Evolutionary conservation across 768 basidiomycete genomes (phyloP), one percentile per base, ranked within the genome.

Genomic region (Trichaptum fuscoviolaceum): DNA sequence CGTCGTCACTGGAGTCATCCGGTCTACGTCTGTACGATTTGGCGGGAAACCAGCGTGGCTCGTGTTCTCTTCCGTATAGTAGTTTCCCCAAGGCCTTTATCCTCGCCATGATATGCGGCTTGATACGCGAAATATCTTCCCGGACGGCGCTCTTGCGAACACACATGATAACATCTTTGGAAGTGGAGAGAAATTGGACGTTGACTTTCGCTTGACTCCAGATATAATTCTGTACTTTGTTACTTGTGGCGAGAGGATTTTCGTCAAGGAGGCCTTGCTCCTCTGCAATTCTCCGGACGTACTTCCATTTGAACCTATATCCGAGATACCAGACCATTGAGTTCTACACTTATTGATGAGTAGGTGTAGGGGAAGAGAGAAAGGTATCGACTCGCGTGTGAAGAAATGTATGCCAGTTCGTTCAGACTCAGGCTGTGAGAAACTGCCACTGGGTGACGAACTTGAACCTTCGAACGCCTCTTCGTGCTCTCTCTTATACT

Each of bases 131-230:
- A 12, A 52, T 2, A 52, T 52, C 42, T 4, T 12, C 42, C 87
- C 91, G 0, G 69, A 71, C 24, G 87, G 83, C 3, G 73, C 78
- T 0, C 74, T 83, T 25, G 79, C 87, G 64, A 86, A 83, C 70
- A 86, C 82, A 52, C 2, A 52, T 52, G 42, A 52, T 52, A 52
- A 52, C 3, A 12, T 52, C 20, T 12, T 52, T 52, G 10, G 2
- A 52, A 52, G 5, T 20, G 5, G 15, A 12, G 15, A 52, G 2
- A 3, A 52, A 12, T 20, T 12, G 42, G 3, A 52, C 3, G 3
- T 52, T 52, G 15, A 52, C 20, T 20, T 12, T 52, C 3, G 42
- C 2, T 20, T 52, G 3, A 4, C 12, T 15, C 20, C 42, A 12
- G 15, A 52, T 4, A 52, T 6, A 52, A 12, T 52, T 12, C 42